phyloP scores from a whole-genome alignment of 352 stramenopile species.

The Globisporangium iwayamae region DNA sequence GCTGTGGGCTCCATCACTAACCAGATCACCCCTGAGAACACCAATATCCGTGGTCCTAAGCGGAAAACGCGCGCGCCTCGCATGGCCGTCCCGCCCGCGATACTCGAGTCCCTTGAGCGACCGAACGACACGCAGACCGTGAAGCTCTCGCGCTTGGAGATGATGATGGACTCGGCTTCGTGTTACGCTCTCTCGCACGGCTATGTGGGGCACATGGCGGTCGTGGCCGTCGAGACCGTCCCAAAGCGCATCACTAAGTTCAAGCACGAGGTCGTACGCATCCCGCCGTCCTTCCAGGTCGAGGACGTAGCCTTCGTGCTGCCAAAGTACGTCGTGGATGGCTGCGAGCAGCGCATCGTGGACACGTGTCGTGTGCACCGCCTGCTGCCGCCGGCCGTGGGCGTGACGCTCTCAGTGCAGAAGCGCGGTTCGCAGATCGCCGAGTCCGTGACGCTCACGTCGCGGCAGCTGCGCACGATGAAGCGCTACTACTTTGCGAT shows the following conservation, averaged over 20 bases:
- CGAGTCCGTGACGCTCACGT: not conserved
- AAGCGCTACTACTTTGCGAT: slow-evolving; percentile 2
- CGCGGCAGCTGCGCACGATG: not conserved
- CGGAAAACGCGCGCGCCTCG: not conserved
- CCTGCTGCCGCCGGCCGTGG: not conserved
- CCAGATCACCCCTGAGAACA: not conserved
- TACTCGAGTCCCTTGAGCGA: not conserved
- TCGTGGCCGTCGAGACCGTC: not conserved
- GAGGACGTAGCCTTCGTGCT: slow-evolving; percentile 5
- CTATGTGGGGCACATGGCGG: not conserved
- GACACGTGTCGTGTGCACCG: not conserved
- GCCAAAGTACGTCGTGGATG: slow-evolving; percentile 3
- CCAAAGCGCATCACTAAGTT: not conserved
- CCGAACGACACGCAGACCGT: not conserved
- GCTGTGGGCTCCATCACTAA: not conserved
- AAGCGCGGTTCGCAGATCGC: not conserved
- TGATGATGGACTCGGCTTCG: slow-evolving; percentile 2
- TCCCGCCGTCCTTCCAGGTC: not conserved
- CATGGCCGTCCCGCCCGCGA: not conserved
- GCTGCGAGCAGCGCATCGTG: not conserved
- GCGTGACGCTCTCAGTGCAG: not conserved
- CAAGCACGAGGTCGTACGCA: slow-evolving; percentile 1
- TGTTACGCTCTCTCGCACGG: slow-evolving; percentile 3
- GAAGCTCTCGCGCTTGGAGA: slow-evolving; percentile 2
- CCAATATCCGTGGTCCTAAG: not conserved